phyloP scores from a whole-genome alignment of 2,329 filamentous ascomycete species.

The Elsinoe batatas region DNA sequence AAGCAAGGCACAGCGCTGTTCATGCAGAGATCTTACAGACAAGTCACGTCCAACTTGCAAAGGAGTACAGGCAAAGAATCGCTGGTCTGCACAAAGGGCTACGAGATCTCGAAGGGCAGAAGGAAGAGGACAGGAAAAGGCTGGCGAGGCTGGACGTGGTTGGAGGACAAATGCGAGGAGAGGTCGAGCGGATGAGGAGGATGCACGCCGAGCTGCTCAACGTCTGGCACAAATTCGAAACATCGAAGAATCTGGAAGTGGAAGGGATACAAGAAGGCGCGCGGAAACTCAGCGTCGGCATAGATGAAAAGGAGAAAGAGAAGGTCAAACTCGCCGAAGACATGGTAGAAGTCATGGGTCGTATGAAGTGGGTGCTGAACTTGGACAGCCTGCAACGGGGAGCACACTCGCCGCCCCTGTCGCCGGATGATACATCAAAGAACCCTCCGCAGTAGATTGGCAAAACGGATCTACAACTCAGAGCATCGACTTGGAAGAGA shows the following conservation, averaged over 20 bases:
- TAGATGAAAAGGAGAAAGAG: slow-evolving; percentile 49
- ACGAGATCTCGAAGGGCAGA: slow-evolving; percentile 44
- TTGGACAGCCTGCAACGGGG: slow-evolving; percentile 11
- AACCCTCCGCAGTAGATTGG: not conserved
- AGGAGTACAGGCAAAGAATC: slow-evolving; percentile 49
- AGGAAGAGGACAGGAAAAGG: slow-evolving; percentile 51
- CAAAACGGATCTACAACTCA: not conserved
- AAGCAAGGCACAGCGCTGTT: slow-evolving; percentile 44
- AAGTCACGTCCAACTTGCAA: slow-evolving; percentile 60
- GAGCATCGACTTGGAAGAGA: not conserved
- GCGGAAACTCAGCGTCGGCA: slow-evolving; percentile 45
- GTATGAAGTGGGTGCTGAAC: slow-evolving; percentile 60
- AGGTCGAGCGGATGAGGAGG: slow-evolving; percentile 50
- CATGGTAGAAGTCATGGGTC: slow-evolving; percentile 50
- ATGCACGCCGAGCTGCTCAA: slow-evolving; percentile 53
- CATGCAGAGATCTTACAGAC: slow-evolving; percentile 60
- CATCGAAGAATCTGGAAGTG: slow-evolving; percentile 52
- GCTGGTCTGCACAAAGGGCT: slow-evolving; percentile 39
- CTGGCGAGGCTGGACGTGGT: slow-evolving; percentile 57
- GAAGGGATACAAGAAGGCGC: slow-evolving; percentile 50
- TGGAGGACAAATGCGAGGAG: slow-evolving; percentile 62
- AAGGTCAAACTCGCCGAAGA: slow-evolving; percentile 51
- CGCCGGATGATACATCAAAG: not conserved
- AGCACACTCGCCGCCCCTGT: slow-evolving; percentile 6
- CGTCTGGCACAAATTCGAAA: slow-evolving; percentile 56